Evolutionary conservation across 2,329 filamentous ascomycete species (phyloP).

Genomic region (Stylonectria norvegica): DNA sequence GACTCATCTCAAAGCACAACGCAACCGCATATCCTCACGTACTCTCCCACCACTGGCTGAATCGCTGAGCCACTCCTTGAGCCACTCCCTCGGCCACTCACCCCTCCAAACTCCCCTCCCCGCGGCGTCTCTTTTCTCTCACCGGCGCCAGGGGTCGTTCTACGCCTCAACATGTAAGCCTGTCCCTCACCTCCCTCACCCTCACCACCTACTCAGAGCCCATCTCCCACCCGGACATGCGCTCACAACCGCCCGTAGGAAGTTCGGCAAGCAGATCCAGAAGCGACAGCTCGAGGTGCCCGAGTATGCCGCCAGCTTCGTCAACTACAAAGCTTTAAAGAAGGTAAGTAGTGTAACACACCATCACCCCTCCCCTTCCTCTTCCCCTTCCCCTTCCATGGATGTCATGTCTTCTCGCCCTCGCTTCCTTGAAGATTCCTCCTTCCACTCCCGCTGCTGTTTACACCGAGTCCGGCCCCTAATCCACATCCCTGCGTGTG

Average conservation of each 20-base stretch:
- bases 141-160: constrained; percentile 21
- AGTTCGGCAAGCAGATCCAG: constrained; percentile 99
- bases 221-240: constrained; percentile 1
- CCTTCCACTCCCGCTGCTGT: too few species aligned
- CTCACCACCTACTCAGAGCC: constrained; percentile 5
- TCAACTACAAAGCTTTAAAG: constrained; percentile 98
- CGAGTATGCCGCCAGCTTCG: constrained; percentile 98
- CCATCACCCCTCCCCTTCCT: constrained; percentile 12
- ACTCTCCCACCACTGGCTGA: constrained; percentile 14
- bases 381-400: constrained; percentile 13
- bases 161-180: constrained; percentile 35
- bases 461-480: too few species aligned
- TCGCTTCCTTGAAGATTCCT: too few species aligned
- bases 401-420: background rate
- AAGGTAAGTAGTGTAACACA: constrained; percentile 61
- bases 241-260: constrained; percentile 56
- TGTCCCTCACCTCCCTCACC: constrained; percentile 5
- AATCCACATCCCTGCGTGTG: constrained; percentile 11
- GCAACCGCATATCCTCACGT: constrained; percentile 20
- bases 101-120: constrained; percentile 8
- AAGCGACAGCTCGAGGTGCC: constrained; percentile 98
- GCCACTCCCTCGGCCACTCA: constrained; percentile 6
- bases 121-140: constrained; percentile 11
- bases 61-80: constrained; percentile 8
- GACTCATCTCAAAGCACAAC: too few species aligned